Evolutionary conservation across 2,329 filamentous ascomycete species (phyloP).

Genomic region (Elsinoe arachidis): DNA sequence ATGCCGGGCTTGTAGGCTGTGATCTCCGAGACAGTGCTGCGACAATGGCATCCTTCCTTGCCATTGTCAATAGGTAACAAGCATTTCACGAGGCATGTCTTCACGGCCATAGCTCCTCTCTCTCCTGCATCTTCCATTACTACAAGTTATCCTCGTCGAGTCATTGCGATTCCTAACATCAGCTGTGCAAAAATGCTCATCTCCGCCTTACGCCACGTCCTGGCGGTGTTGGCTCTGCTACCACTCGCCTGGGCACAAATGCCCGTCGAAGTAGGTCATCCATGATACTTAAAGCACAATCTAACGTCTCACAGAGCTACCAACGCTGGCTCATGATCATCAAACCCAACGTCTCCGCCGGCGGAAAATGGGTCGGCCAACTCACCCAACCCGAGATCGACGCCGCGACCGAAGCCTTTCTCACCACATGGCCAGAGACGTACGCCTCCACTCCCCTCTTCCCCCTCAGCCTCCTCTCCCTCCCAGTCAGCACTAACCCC

Average conservation of each 20-base stretch:
- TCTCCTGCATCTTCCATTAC: no score
- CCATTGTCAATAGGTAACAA: not conserved
- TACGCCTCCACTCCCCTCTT: constrained; percentile 52
- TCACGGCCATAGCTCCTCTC: no score
- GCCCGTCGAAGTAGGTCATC: not conserved
- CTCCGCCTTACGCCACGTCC: not conserved
- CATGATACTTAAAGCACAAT: no score
- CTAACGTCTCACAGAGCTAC: not conserved
- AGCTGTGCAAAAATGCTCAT: not conserved
- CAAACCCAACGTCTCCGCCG: constrained; percentile 80
- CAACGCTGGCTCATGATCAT: constrained; percentile 10
- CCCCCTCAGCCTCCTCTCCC: not conserved
- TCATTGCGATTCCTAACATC: no score
- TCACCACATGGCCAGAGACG: constrained; percentile 88
- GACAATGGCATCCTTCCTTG: not conserved
- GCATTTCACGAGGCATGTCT: not conserved
- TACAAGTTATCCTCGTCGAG: no score
- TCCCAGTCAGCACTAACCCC: not conserved
- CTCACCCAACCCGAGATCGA: constrained; percentile 78
- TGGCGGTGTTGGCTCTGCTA: not conserved
- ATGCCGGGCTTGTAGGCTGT: not conserved
- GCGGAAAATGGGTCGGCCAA: constrained; percentile 87
- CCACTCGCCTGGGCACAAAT: not conserved
- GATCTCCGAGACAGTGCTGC: not conserved
- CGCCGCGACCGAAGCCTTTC: constrained; percentile 55